A percentile compares a stretch with the other conserved stretches of the same genome.
Evolutionary conservation across 768 basidiomycete species (phyloP).

Genomic region (Chalciporus piperatus): DNA sequence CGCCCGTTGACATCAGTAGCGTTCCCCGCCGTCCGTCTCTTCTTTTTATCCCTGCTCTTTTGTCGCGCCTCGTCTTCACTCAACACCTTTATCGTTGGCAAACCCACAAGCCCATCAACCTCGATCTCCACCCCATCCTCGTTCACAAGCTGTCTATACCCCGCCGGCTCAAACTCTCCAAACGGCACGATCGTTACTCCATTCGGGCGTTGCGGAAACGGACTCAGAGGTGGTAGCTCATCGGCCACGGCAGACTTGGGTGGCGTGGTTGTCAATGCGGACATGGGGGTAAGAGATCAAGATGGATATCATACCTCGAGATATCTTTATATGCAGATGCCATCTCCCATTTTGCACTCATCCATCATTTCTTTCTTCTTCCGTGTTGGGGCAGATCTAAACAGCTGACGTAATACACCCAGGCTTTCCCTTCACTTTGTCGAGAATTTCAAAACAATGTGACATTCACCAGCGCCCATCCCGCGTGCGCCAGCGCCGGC

Average conservation of each 20-base stretch:
- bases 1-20: constrained; percentile 18
- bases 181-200: constrained; percentile 45
- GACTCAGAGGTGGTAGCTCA: constrained; percentile 12
- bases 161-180: constrained; percentile 34
- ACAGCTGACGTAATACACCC: background rate
- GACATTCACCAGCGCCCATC: background rate
- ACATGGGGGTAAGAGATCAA: background rate
- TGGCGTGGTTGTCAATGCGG: background rate
- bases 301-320: background rate
- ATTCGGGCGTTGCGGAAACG: constrained; percentile 42
- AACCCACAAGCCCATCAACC: constrained; percentile 22
- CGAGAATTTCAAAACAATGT: too few relatives aligned
- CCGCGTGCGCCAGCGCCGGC: background rate
- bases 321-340: background rate
- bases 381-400: background rate
- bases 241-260: background rate
- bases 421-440: background rate
- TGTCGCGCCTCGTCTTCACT: constrained; percentile 23
- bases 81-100: constrained; percentile 27
- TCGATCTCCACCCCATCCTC: constrained; percentile 19
- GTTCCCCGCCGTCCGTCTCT: constrained; percentile 19
- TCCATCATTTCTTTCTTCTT: too few relatives aligned
- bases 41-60: constrained; percentile 15
- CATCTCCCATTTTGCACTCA: too few relatives aligned
- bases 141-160: constrained; percentile 13